Conservation (phyloP, 202 grass and related monocot genomes). For the Schoenoplectus tabernaemontani region DNA sequence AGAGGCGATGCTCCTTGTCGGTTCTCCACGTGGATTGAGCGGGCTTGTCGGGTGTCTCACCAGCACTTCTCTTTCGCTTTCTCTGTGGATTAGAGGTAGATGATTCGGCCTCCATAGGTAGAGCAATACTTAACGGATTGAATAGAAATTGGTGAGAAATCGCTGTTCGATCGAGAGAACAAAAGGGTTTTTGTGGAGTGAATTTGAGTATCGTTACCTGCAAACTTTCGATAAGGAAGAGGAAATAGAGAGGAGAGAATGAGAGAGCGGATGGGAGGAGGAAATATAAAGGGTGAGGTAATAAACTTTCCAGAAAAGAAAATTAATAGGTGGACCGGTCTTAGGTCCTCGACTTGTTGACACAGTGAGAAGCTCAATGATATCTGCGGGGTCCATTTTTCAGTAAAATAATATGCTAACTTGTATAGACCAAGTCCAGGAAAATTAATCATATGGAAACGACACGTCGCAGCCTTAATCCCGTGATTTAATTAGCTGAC, state of each 20-base stretch:
- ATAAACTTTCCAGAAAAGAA: constrained; percentile 2
- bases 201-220: no score
- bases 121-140: no score
- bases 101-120: constrained; percentile 17
- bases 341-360: no score
- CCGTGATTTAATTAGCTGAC: constrained; percentile 27
- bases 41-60: constrained; percentile 1
- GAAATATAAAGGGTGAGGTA: no score
- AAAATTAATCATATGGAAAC: not conserved
- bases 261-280: constrained; percentile 22
- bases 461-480: constrained; percentile 29
- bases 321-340: no score
- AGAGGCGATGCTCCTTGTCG: constrained; percentile 60
- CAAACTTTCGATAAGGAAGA: no score
- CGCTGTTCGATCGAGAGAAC: not conserved
- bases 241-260: no score
- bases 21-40: constrained; percentile 61
- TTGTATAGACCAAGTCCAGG: not conserved
- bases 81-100: constrained; percentile 20
- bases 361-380: not conserved
- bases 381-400: not conserved
- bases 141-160: not conserved
- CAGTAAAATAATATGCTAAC: no score
- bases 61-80: constrained; percentile 43
- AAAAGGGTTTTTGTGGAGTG: not conserved